Conservation (phyloP, 495 filamentous ascomycete genomes). For the Daldinia loculata region DNA sequence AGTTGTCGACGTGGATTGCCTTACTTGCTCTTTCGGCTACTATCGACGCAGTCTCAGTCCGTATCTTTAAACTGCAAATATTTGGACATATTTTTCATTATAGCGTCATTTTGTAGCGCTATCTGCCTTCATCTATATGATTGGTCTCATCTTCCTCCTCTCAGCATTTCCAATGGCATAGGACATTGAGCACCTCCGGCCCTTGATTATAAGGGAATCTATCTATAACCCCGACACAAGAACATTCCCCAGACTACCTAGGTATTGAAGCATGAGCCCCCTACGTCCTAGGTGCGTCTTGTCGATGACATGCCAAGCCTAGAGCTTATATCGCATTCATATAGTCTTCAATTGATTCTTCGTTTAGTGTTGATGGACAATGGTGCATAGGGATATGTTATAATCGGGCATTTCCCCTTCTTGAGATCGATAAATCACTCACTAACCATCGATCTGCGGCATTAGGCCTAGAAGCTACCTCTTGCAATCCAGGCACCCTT, state of each 20-base stretch:
- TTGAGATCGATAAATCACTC: not conserved
- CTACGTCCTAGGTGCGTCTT: not conserved
- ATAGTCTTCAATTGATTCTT: not conserved
- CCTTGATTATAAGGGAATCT: not conserved
- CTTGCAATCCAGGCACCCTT: not conserved
- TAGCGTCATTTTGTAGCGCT: not conserved
- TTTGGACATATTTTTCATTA: no score
- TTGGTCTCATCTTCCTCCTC: not conserved
- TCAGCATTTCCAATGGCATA: not conserved
- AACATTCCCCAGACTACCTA: not conserved
- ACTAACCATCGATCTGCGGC: not conserved
- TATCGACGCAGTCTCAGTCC: conserved; percentile 13
- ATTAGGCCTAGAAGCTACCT: no score
- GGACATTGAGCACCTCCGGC: not conserved
- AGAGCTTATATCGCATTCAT: not conserved
- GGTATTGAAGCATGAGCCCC: not conserved
- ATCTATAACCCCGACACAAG: not conserved
- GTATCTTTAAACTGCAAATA: not conserved
- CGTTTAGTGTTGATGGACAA: not conserved
- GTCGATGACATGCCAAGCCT: not conserved
- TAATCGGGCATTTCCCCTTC: not conserved
- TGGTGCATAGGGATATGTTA: not conserved
- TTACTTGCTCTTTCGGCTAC: conserved; percentile 18
- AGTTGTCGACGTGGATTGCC: conserved; percentile 35
- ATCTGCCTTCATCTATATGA: not conserved